phyloP scores from a whole-genome alignment of 495 filamentous ascomycete genomes.

The Neurospora tetraspora region DNA sequence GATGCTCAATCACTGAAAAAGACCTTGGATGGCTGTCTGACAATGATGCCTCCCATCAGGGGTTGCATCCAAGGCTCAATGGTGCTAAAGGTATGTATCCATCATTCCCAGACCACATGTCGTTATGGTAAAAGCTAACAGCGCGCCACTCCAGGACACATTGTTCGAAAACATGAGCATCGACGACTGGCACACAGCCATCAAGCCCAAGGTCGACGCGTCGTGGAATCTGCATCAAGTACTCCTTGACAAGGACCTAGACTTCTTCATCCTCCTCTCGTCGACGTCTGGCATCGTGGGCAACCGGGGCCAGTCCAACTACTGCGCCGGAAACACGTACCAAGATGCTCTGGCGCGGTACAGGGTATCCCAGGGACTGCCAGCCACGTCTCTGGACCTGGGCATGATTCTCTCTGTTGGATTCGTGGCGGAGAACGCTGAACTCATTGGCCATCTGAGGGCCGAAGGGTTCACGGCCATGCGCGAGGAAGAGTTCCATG shows the following conservation, averaged over 20 bases:
- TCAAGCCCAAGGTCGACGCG: slow-evolving; percentile 39
- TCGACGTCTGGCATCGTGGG: slow-evolving; percentile 46
- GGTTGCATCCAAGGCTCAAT: slow-evolving; percentile 43
- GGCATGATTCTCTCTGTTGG: slow-evolving; percentile 31
- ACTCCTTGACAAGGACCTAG: slow-evolving; percentile 24
- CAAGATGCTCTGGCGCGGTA: slow-evolving; percentile 38
- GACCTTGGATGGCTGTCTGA: background rate
- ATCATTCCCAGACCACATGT: background rate
- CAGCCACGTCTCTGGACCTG: slow-evolving; percentile 38
- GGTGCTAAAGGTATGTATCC: slow-evolving; percentile 27
- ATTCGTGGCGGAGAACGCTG: slow-evolving; percentile 17
- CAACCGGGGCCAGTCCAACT: slow-evolving; percentile 40
- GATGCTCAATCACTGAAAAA: background rate
- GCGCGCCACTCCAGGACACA: slow-evolving; percentile 23
- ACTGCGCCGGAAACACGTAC: slow-evolving; percentile 49
- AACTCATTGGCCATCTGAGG: slow-evolving; percentile 15
- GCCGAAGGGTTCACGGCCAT: slow-evolving; percentile 12
- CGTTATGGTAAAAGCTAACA: too few species aligned
- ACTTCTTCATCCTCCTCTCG: slow-evolving; percentile 54
- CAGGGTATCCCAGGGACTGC: slow-evolving; percentile 22
- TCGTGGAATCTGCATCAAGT: slow-evolving; percentile 24
- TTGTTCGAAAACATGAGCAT: slow-evolving; percentile 37
- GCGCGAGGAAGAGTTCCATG: slow-evolving; percentile 23
- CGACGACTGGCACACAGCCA: slow-evolving; percentile 27
- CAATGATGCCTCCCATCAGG: slow-evolving; percentile 36